Conservation (phyloP, 495 filamentous ascomycete genomes). For the Penicillium chermesinum region DNA sequence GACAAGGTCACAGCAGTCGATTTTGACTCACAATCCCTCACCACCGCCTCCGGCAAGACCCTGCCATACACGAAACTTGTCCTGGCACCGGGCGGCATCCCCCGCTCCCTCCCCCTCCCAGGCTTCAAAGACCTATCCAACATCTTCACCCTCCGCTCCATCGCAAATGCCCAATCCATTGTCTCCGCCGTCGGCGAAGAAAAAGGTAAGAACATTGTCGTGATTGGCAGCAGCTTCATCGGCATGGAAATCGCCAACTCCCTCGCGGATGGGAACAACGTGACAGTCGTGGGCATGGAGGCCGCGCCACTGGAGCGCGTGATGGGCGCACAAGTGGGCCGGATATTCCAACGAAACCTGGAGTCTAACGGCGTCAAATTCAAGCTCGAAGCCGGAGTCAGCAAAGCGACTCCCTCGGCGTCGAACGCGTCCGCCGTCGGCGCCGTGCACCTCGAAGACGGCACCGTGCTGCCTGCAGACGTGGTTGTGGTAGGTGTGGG, state of each 20-base stretch:
- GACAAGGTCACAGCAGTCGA: conserved; percentile 76
- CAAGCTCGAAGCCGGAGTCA: conserved; percentile 70
- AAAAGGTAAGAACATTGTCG: conserved; percentile 80
- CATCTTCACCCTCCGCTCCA: conserved; percentile 73
- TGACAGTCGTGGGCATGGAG: conserved; percentile 95
- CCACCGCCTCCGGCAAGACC: conserved; percentile 64
- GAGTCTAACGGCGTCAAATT: conserved; percentile 88
- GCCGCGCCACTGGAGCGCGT: conserved; percentile 78
- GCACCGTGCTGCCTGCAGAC: conserved; percentile 77
- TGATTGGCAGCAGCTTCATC: conserved; percentile 91
- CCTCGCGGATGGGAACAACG: conserved; percentile 63
- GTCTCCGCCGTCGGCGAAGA: conserved; percentile 73
- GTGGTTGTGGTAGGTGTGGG: conserved; percentile 88
- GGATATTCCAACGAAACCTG: conserved; percentile 67
- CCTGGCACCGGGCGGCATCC: conserved; percentile 78
- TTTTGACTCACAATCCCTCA: conserved; percentile 64
- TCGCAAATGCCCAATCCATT: conserved; percentile 71
- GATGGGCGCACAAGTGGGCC: conserved; percentile 76
- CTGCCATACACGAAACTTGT: conserved; percentile 82
- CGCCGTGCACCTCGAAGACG: conserved; percentile 78
- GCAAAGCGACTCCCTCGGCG: conserved; percentile 67
- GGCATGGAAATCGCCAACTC: conserved; percentile 91
- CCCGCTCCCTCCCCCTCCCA: conserved; percentile 69
- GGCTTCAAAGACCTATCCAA: conserved; percentile 78
- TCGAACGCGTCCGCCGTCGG: conserved; percentile 66